A percentile compares a stretch with the other conserved stretches of the same genome.
These are phyloP conservation scores for Gonium pectorale DNA, from an alignment of 139 green algal genomes.

Conservation along the genomic window DNA sequence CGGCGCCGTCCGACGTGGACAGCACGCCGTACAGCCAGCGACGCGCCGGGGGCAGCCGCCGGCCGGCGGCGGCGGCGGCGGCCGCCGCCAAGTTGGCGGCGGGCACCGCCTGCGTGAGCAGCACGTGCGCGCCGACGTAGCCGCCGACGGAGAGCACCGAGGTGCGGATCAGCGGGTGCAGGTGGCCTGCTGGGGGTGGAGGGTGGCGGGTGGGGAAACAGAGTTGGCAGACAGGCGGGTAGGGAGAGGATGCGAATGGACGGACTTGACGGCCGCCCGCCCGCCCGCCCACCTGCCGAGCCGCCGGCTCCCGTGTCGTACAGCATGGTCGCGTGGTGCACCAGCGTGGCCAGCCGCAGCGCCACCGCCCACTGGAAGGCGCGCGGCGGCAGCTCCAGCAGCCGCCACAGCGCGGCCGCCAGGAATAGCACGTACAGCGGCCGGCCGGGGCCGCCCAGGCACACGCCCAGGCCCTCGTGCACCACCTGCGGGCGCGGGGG, in stretches of 20 bases:
- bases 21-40: conserved; percentile 10
- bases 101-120: conserved; percentile 28
- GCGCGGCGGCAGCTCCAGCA: conserved; percentile 28
- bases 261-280: background rate
- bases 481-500: conserved; percentile 2
- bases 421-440: conserved; percentile 24
- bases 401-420: conserved; percentile 33
- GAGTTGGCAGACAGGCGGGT: too few relatives aligned
- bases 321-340: conserved; percentile 22
- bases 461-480: conserved; percentile 36
- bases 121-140: conserved; percentile 30
- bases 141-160: conserved; percentile 17
- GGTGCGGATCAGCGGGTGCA: conserved; percentile 22
- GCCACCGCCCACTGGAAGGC: conserved; percentile 38
- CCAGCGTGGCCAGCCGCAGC: conserved; percentile 17
- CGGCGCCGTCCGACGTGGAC: conserved; percentile 5
- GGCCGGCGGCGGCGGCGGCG: background rate
- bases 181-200: background rate
- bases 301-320: conserved; percentile 14
- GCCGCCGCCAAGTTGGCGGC: conserved; percentile 27
- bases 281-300: background rate
- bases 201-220: too few relatives aligned
- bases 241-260: too few relatives aligned
- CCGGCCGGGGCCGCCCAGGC: conserved; percentile 20
- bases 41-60: background rate